Evolutionary conservation across 225 moss, liverwort and hornwort species (phyloP), one percentile per base, ranked within the genome.

Genomic region (Sphagnum tenellum): DNA sequence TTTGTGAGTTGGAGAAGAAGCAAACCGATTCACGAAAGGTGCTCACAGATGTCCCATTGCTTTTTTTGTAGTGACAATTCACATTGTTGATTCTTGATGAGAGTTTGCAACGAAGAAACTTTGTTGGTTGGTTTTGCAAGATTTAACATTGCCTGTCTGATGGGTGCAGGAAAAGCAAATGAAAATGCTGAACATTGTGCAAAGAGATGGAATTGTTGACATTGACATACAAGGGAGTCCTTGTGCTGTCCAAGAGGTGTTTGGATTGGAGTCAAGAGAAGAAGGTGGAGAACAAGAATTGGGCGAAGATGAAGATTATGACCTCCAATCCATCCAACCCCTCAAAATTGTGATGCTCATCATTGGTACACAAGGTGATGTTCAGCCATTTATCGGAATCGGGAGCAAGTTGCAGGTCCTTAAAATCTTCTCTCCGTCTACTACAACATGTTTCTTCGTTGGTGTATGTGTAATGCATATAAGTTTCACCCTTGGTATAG

Each of bases 331-430:
- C 46, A 63, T 98, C 68, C 96, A 86, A 3, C 96, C 92, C 64
- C 76, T 98, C n/a, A 85, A 73, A 72, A 81, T 98, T 70, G 96
- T 98, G 9, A 98, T 98, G 90, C 90, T 98, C 4, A 93, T 98
- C 63, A 92, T 92, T 66, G 96, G 96, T 64, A 98, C 96, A 57
- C 76, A 90, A 75, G 96, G 92, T 68, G 96, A 98, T 71, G 87
- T 98, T 66, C 96, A 98, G 71, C 96, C 96, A 51, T 98, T 98
- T 82, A 78, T 98, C 64, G 92, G 92, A 53, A 87, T 98, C 48
- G 96, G 96, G 65, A 90, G 87, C 71, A 85, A 79, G 76, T 74
- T 98, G 82, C 96, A 98, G 95, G 95, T 86, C 3, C 50, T 55
- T 48, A 12, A 8, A 29, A 2, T 48, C 70, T 44, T 7, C 48